These are phyloP conservation scores for Gilbertella persicaria DNA, from an alignment of 371 early-diverging fungal species.

Conservation along the genomic window DNA sequence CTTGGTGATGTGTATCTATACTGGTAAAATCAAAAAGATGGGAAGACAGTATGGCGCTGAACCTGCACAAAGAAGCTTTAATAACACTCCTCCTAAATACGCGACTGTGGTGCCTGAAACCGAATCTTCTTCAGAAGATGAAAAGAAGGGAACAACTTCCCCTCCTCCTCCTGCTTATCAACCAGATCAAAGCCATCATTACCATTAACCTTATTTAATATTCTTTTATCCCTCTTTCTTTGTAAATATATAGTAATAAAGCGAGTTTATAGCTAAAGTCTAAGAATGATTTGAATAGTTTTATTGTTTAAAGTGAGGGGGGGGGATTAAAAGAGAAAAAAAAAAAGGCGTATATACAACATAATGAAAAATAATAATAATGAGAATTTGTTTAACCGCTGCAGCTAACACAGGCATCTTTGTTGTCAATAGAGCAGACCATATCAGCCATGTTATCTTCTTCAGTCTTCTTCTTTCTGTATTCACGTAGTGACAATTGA, in stretches of 20 bases:
- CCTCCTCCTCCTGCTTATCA: background rate
- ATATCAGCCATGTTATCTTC: constrained; percentile 61
- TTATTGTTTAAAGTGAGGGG: too few relatives aligned
- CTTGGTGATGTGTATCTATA: constrained; percentile 23
- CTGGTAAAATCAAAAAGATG: constrained; percentile 20
- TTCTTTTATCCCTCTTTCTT: too few relatives aligned
- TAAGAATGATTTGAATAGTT: too few relatives aligned
- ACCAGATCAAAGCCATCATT: background rate
- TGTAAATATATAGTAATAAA: too few relatives aligned
- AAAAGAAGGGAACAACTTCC: background rate
- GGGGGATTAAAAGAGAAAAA: constrained; percentile 1
- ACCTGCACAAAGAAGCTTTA: constrained; percentile 7
- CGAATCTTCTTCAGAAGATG: background rate
- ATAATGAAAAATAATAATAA: constrained; percentile 2
- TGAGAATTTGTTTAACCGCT: constrained; percentile 59
- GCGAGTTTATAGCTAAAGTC: too few relatives aligned
- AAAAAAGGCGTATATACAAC: background rate
- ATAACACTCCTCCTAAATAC: background rate
- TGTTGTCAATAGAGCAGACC: constrained; percentile 85
- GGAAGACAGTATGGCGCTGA: constrained; percentile 24
- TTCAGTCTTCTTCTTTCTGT: constrained; percentile 25
- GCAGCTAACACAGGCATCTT: constrained; percentile 92
- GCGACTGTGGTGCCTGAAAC: background rate
- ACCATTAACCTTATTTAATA: too few relatives aligned
- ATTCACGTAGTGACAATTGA: constrained; percentile 44